These are phyloP conservation scores for Chrysanthemum seticuspe DNA, from an alignment of 129 eudicot species.

Conservation along the genomic window DNA sequence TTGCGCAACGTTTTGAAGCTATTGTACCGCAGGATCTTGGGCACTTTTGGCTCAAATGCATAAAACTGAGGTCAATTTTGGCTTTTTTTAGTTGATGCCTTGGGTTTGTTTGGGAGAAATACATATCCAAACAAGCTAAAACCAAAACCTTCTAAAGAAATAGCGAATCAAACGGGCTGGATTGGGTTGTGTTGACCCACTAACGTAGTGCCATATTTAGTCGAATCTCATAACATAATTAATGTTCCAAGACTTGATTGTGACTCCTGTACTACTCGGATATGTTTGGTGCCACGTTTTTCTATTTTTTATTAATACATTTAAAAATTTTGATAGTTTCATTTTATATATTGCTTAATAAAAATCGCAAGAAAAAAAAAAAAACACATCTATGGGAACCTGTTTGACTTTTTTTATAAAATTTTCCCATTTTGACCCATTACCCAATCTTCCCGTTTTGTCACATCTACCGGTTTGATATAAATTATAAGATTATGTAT, in stretches of 20 bases:
- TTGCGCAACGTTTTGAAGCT: background rate
- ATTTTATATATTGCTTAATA: background rate
- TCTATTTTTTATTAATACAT: background rate
- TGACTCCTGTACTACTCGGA: no score
- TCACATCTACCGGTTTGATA: conserved; percentile 8
- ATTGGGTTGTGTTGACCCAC: background rate
- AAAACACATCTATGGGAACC: no score
- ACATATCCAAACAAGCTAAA: no score
- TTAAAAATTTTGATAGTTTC: background rate
- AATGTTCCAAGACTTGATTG: no score
- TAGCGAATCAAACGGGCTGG: background rate
- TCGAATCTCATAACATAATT: no score
- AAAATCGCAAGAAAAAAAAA: no score
- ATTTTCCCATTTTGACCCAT: no score
- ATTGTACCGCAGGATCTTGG: background rate
- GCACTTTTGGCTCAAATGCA: background rate
- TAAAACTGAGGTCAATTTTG: background rate
- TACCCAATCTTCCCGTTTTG: background rate
- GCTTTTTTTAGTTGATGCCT: background rate
- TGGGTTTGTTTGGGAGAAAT: no score
- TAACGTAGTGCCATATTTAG: no score
- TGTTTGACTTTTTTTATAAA: no score
- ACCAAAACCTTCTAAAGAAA: no score
- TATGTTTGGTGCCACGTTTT: background rate
- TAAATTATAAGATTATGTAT: background rate